A percentile compares a stretch with the other conserved stretches of the same genome.
Evolutionary conservation across 371 early-diverging fungal species (phyloP).

Genomic region (Syncephalis plumigaleata): DNA sequence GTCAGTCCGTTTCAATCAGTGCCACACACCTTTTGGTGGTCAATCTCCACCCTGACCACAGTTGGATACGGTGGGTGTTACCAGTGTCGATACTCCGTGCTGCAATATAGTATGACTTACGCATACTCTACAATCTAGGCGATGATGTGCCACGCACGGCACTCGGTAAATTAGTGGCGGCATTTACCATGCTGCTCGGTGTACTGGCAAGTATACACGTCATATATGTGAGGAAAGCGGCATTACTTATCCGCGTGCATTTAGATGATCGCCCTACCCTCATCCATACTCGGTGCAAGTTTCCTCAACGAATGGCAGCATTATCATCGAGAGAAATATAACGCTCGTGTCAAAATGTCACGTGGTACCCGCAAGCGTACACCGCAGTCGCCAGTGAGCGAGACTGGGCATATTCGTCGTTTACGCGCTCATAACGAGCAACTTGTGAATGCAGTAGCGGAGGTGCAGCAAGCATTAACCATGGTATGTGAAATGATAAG

Average conservation of each 20-base stretch:
- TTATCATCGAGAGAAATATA: conserved; percentile 1
- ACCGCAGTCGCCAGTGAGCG: neutral
- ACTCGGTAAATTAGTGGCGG: conserved; percentile 6
- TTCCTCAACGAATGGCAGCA: conserved; percentile 7
- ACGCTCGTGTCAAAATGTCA: neutral
- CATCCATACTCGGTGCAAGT: conserved; percentile 10
- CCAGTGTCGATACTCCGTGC: neutral
- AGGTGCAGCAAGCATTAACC: conserved; percentile 3
- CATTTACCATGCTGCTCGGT: conserved; percentile 9
- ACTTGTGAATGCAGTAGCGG: conserved; percentile 2
- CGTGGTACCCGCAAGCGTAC: neutral
- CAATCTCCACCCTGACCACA: conserved; percentile 9
- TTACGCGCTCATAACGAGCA: conserved; percentile 1
- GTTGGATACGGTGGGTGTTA: conserved; percentile 9
- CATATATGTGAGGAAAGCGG: too few species aligned
- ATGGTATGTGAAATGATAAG: neutral
- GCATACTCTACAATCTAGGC: neutral
- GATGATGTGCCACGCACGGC: conserved; percentile 6
- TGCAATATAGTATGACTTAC: neutral
- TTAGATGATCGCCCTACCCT: conserved; percentile 8
- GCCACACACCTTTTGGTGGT: conserved; percentile 12
- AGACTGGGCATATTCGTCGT: neutral
- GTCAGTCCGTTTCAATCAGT: conserved; percentile 21
- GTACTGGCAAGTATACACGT: conserved; percentile 3
- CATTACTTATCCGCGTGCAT: neutral